Evolutionary conservation across 352 stramenopile species (phyloP), one percentile per base, ranked within the genome.

Genomic region (Phytophthora constricta): DNA sequence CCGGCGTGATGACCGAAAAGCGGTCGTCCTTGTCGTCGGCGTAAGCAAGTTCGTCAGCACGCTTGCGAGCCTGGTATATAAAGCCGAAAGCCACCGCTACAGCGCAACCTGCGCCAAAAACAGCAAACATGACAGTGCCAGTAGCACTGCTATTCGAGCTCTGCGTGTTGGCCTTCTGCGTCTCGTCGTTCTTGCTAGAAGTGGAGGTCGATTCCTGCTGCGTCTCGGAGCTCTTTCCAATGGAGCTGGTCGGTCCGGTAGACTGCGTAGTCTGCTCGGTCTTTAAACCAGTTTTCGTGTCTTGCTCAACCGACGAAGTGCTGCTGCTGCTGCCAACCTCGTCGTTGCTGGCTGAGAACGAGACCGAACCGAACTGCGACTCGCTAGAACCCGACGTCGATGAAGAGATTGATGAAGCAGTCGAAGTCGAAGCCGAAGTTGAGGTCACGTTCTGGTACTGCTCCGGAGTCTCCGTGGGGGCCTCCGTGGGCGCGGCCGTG

Each of bases 61-160:
- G 86, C 73, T 90, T 78, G 68, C 84, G 84, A 27, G 80, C 74
- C 76, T 89, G 82, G 76, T 89, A 92, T 71, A 92, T 90, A 77
- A 92, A 92, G 23, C 77, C 84, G 53, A 89, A 89, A 1, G 84
- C 84, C n/a, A 76, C 74, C 46, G 85, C 39, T 22, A 85, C 78
- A 5, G 69, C 76, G 22, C 70, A 82, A 26, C 65, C 77, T 42
- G 71, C 76, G 26, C 62, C 48, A 9, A 58, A 68, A 16, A 86
- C 56, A 14, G 81, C 71, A 14, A 79, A 26, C 9, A 69, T 72
- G 25, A 70, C 70, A 3, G 59, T 42, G 1, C 73, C 65, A 31
- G 25, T 20, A 22, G 47, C 50, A 31, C 42, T 52, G 27, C 20
- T 37, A 20, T 16, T 14, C 8, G 5, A 16, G 41, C 58, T 78